These are phyloP conservation scores for Ailanthus altissimus DNA, from an alignment of 345 rosid species.

Conservation along the genomic window DNA sequence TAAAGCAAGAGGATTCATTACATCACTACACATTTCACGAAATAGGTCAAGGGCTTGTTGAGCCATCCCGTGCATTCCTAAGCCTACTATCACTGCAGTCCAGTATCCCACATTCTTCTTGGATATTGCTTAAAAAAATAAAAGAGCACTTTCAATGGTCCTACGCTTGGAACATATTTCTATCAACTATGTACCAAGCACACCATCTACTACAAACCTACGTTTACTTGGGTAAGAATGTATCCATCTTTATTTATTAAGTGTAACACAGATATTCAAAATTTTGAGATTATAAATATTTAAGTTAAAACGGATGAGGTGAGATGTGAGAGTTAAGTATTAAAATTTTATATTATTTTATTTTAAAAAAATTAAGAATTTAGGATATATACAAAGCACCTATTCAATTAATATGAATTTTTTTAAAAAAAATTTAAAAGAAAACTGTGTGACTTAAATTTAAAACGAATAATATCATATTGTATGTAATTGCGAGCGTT, in stretches of 20 bases:
- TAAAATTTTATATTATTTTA: too few species aligned
- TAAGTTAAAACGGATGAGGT: too few species aligned
- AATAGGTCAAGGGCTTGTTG: slow-evolving; percentile 47
- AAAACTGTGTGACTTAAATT: too few species aligned
- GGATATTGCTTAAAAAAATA: slow-evolving; percentile 36
- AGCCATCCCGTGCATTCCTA: slow-evolving; percentile 67
- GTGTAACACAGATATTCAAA: too few species aligned
- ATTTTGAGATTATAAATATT: too few species aligned
- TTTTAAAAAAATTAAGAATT: too few species aligned
- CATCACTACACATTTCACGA: slow-evolving; percentile 41
- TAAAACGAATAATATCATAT: too few species aligned
- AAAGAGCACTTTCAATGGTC: slow-evolving; percentile 49
- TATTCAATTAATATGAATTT: too few species aligned
- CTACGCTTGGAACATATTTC: slow-evolving; percentile 79
- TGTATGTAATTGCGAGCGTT: too few species aligned
- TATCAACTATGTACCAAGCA: slow-evolving; percentile 54
- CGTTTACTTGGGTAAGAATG: slow-evolving; percentile 61
- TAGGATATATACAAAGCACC: too few species aligned
- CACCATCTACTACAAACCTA: slow-evolving; percentile 41
- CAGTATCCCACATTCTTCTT: slow-evolving; percentile 64
- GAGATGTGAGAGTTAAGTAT: too few species aligned
- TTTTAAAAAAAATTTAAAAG: too few species aligned
- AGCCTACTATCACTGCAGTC: slow-evolving; percentile 69
- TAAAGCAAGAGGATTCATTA: slow-evolving; percentile 48
- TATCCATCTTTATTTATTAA: slow-evolving; percentile 50